These are phyloP conservation scores for Purpureocillium lavendulum DNA, from an alignment of 2,329 filamentous ascomycete genomes.

Conservation along the genomic window DNA sequence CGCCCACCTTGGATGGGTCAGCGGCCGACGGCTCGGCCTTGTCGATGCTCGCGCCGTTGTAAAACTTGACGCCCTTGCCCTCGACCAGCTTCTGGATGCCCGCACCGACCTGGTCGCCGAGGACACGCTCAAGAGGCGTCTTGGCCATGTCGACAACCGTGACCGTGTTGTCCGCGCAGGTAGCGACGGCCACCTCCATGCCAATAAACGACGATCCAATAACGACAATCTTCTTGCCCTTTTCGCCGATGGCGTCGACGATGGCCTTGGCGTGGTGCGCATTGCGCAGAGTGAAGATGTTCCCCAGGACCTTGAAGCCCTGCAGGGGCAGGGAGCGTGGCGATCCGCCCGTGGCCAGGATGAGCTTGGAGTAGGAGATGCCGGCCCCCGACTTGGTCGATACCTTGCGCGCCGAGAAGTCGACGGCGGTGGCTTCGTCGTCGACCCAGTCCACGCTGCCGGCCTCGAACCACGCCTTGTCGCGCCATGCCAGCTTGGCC, in stretches of 20 bases:
- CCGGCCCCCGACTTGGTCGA: constrained; percentile 65
- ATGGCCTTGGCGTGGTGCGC: constrained; percentile 75
- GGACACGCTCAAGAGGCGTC: constrained; percentile 74
- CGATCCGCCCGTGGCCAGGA: constrained; percentile 80
- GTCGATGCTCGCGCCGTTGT: constrained; percentile 72
- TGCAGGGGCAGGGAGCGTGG: constrained; percentile 68
- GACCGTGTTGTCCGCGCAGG: constrained; percentile 71
- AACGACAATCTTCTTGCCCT: constrained; percentile 85
- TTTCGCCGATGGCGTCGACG: constrained; percentile 67
- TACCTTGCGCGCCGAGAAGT: constrained; percentile 68
- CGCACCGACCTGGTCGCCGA: constrained; percentile 72
- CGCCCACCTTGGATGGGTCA: constrained; percentile 65
- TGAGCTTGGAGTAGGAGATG: constrained; percentile 76
- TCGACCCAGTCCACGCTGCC: constrained; percentile 49
- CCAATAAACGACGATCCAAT: constrained; percentile 95
- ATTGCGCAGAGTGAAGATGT: constrained; percentile 78
- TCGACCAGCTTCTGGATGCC: constrained; percentile 75
- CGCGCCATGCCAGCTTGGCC: constrained; percentile 68
- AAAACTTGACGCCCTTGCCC: constrained; percentile 81
- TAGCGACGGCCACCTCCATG: constrained; percentile 91
- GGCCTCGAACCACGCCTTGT: constrained; percentile 66
- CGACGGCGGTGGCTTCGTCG: constrained; percentile 62
- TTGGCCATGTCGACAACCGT: constrained; percentile 84
- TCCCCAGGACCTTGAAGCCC: constrained; percentile 77
- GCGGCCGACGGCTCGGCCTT: constrained; percentile 66